Base-by-base conservation (phyloP, 2,329 filamentous ascomycete species). In the Trichoderma cornu-damae region DNA sequence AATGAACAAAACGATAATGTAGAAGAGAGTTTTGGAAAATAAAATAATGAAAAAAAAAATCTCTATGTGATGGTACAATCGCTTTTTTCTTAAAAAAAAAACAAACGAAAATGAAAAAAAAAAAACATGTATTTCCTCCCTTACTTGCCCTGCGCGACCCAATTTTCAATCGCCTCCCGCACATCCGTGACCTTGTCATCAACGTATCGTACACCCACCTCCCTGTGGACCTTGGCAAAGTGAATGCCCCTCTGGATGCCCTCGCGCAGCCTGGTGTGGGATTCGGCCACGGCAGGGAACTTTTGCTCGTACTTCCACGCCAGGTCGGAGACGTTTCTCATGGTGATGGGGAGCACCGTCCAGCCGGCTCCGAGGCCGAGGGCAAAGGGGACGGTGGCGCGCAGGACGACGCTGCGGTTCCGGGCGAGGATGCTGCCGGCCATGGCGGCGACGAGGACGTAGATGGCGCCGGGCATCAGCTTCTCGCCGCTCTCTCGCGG, bases 371-470 rank as follows among this genome's bases (percentile, higher is more conserved):
- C 85, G 61, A 96, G 77, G 63, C 92, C 94, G 42, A 96, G 84
- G 18, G 86, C 85, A 49, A 93, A 73, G 9, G 94, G 94, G 2
- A 89, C 81, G 2, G 86, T 78, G 54, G 87, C 85, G 64, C 94
- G 86, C 54, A 99, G 77, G 61, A 96, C 72, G 61, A 97, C 81
- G 72, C 88, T 92, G 66, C 93, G 86, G 78, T 96, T 95, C 62
- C 93, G 85, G 56, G 89, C 85, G 56, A 96, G 78, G 70, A 99
- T 97, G 73, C 85, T 91, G 65, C 93, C 94, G 34, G 94, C 90
- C 92, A 99, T 96, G 66, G 90, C 86, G 40, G 92, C 87, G 47
- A 99, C 92, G 28, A 96, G 82, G 46, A 97, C 91, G 76, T 97
- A 97, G 64, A 97, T 84, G 59, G 85, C 80, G 24, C 93, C 93